These are phyloP conservation scores for Syncephalastrum racemosum DNA, from an alignment of 371 early-diverging fungal genomes.

Conservation along the genomic window DNA sequence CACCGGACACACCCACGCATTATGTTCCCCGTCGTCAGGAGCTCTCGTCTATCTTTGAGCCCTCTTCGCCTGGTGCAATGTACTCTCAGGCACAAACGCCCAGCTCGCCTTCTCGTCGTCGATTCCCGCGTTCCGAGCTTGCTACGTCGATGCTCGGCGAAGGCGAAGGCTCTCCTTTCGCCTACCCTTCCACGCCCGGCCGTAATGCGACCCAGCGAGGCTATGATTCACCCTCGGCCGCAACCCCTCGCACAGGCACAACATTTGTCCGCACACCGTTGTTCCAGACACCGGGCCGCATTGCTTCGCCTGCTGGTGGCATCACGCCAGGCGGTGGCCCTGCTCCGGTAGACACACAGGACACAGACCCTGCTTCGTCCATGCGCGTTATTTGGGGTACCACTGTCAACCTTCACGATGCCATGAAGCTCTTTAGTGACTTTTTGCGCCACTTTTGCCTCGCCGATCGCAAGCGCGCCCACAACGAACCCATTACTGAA, in stretches of 20 bases:
- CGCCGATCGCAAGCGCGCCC: constrained; percentile 57
- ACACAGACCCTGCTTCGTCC: constrained; percentile 43
- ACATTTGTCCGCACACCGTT: constrained; percentile 44
- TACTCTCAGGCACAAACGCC: constrained; percentile 33
- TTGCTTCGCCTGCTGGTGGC: constrained; percentile 8
- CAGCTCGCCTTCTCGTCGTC: constrained; percentile 29
- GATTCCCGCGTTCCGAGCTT: constrained; percentile 41
- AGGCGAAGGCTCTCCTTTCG: constrained; percentile 42
- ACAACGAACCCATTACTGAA: constrained; percentile 34
- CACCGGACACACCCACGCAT: too few relatives aligned
- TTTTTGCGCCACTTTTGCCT: constrained; percentile 83
- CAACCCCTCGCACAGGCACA: constrained; percentile 31
- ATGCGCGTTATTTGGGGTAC: constrained; percentile 97
- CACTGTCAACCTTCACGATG: constrained; percentile 92
- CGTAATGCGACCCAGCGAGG: constrained; percentile 8
- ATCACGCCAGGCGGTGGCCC: constrained; percentile 12
- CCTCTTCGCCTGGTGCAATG: constrained; percentile 27
- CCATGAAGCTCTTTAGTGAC: constrained; percentile 85
- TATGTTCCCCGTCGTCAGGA: constrained; percentile 2
- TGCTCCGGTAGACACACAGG: constrained; percentile 34
- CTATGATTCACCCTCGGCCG: constrained; percentile 28
- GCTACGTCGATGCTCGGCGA: constrained; percentile 38
- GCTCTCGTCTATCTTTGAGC: constrained; percentile 15
- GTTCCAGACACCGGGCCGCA: constrained; percentile 21
- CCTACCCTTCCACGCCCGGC: constrained; percentile 44